A percentile compares a stretch with the other conserved stretches of the same genome.
These are phyloP conservation scores for Fagopyrum homotropicum DNA, from an alignment of 148 eudicot genomes.

Conservation along the genomic window DNA sequence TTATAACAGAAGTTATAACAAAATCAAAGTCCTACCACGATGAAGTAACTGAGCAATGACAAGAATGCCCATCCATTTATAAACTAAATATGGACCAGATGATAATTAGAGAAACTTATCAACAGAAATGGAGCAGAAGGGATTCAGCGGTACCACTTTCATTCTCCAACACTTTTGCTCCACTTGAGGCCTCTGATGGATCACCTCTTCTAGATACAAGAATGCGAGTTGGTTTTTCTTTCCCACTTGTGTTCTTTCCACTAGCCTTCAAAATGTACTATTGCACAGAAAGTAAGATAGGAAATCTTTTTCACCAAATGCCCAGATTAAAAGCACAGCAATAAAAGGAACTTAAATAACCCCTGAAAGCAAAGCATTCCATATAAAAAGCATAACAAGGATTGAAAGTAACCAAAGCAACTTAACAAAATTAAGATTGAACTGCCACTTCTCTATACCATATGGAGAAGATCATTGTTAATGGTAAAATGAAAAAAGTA, in stretches of 20 bases:
- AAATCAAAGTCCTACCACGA: too few relatives aligned
- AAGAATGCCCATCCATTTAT: too few relatives aligned
- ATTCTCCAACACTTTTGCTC: conserved; percentile 33
- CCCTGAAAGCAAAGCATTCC: not conserved
- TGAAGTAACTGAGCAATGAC: too few relatives aligned
- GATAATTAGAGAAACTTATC: too few relatives aligned
- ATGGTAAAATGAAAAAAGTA: not conserved
- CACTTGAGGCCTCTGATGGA: conserved; percentile 30
- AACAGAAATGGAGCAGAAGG: not conserved
- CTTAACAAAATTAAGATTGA: not conserved
- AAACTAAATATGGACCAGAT: too few relatives aligned
- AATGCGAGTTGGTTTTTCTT: conserved; percentile 51
- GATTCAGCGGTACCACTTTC: conserved; percentile 36
- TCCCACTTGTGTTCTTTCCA: conserved; percentile 51
- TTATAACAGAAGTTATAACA: too few relatives aligned
- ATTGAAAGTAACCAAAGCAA: not conserved
- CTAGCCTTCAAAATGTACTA: conserved; percentile 69
- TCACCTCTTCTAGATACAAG: conserved; percentile 43
- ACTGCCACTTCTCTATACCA: not conserved
- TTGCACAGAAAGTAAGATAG: not conserved
- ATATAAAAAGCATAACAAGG: not conserved
- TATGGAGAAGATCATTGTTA: not conserved
- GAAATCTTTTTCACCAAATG: not conserved
- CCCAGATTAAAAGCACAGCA: too few relatives aligned
- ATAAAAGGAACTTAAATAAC: too few relatives aligned